Percentiles rank a stretch among this genome's conserved stretches.
Evolutionary conservation across 1,139 yeast genomes (phyloP).

Genomic region (Candida tetrigidarum): DNA sequence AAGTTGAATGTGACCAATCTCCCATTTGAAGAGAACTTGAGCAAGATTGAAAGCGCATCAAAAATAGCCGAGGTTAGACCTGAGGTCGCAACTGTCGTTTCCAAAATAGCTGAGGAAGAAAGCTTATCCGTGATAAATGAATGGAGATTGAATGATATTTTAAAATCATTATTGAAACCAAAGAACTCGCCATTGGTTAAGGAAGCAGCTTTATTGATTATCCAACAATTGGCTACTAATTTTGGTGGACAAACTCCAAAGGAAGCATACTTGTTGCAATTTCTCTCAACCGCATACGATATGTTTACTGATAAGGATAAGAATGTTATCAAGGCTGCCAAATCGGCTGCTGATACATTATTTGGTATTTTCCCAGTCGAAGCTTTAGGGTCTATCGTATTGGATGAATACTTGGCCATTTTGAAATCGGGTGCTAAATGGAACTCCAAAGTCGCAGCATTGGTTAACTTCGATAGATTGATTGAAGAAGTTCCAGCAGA

Average conservation of each 20-base stretch:
- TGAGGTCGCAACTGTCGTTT: conserved; percentile 61
- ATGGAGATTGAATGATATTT: conserved; percentile 67
- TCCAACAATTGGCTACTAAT: conserved; percentile 69
- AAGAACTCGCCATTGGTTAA: conserved; percentile 75
- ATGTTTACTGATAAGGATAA: conserved; percentile 84
- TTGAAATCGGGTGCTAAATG: conserved; percentile 88
- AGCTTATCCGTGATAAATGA: conserved; percentile 57
- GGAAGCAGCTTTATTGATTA: conserved; percentile 72
- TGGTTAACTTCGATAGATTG: conserved; percentile 71
- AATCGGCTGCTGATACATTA: conserved; percentile 66
- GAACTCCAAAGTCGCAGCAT: conserved; percentile 87
- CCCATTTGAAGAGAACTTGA: conserved; percentile 70
- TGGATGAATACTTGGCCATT: conserved; percentile 64
- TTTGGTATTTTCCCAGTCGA: conserved; percentile 76
- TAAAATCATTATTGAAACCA: conserved; percentile 68
- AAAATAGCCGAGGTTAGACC: conserved; percentile 68
- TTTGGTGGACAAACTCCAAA: conserved; percentile 71
- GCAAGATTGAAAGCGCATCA: conserved; percentile 57
- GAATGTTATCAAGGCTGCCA: conserved; percentile 83
- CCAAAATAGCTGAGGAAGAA: conserved; percentile 43
- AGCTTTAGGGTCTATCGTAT: conserved; percentile 71
- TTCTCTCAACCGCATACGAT: conserved; percentile 62
- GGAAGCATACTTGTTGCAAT: conserved; percentile 72
- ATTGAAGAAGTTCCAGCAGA: conserved; percentile 85
- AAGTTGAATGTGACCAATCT: conserved; percentile 59